Evolutionary conservation across 192 early-diverging fungal genomes (phyloP).

Genomic region (Gryganskiella cystojenkinii): DNA sequence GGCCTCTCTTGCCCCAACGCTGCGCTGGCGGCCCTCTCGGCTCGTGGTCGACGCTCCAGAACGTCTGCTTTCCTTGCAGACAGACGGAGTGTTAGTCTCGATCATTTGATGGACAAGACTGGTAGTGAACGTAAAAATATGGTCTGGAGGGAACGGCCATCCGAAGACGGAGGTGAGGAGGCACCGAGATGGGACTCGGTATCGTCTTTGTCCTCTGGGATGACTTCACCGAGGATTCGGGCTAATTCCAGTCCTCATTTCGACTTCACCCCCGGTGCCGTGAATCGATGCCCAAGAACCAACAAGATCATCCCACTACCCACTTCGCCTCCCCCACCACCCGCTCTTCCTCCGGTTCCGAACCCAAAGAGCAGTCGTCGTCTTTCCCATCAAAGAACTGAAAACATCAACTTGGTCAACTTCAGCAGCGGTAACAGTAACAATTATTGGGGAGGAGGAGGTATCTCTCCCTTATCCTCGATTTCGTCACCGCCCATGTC

Average conservation of each 20-base stretch:
- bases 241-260: too few species aligned
- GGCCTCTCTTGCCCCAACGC: too few species aligned
- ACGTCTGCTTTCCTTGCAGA: slow-evolving; percentile 1
- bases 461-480: slow-evolving; percentile 11
- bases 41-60: slow-evolving; percentile 6
- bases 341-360: not conserved
- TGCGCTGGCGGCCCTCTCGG: not conserved
- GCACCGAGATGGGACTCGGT: too few species aligned
- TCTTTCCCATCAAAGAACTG: slow-evolving; percentile 25
- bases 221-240: too few species aligned
- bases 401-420: too few species aligned
- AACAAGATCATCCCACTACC: too few species aligned
- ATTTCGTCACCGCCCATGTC: slow-evolving; percentile 3
- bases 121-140: not conserved
- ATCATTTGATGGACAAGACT: not conserved
- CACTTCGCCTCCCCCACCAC: not conserved
- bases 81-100: slow-evolving; percentile 24
- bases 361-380: not conserved
- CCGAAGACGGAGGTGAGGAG: not conserved
- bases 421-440: too few species aligned
- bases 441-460: too few species aligned
- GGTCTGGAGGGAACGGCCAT: not conserved
- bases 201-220: too few species aligned
- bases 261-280: too few species aligned
- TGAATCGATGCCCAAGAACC: too few species aligned